Conservation (phyloP, 108 stramenopile genomes). For the Nitzschia inconspicua region DNA sequence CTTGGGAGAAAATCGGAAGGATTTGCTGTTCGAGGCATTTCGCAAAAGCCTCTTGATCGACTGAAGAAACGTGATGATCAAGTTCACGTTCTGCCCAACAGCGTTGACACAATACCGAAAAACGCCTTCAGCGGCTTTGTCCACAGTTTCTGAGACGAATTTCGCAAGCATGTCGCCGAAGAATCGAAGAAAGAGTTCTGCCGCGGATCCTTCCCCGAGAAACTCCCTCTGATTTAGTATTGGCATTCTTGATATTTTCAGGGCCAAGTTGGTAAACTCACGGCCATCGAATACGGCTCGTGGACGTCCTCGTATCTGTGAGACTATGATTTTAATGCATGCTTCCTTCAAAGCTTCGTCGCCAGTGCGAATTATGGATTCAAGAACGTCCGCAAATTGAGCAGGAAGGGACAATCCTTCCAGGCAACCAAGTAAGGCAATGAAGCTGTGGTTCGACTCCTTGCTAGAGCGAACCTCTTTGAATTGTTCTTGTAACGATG, state of each 20-base stretch:
- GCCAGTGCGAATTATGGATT: slow-evolving; percentile 30
- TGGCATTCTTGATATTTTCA: slow-evolving; percentile 44
- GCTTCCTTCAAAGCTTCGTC: slow-evolving; percentile 29
- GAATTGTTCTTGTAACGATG: neutral
- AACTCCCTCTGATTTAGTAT: slow-evolving; percentile 16
- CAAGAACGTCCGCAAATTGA: slow-evolving; percentile 37
- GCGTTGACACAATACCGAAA: slow-evolving; percentile 44
- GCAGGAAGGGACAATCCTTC: slow-evolving; percentile 39
- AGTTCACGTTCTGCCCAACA: slow-evolving; percentile 15
- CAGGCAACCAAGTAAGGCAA: slow-evolving; percentile 14
- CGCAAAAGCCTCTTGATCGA: slow-evolving; percentile 21
- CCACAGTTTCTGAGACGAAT: slow-evolving; percentile 44
- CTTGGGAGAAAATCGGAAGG: slow-evolving; percentile 39
- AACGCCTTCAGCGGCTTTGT: slow-evolving; percentile 29
- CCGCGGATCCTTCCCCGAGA: slow-evolving; percentile 26
- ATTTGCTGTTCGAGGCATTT: slow-evolving; percentile 13
- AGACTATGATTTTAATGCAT: slow-evolving; percentile 45
- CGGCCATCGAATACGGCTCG: slow-evolving; percentile 64
- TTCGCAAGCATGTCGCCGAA: slow-evolving; percentile 43
- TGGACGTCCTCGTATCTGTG: slow-evolving; percentile 61
- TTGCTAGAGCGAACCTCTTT: neutral
- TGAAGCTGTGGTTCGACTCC: neutral
- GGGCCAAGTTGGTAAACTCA: slow-evolving; percentile 54
- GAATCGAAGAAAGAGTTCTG: slow-evolving; percentile 31
- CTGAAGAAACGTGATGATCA: slow-evolving; percentile 16